Percentiles rank a stretch among this genome's conserved stretches.
Conservation (phyloP, 345 rosid species). For the Salix udensis region DNA sequence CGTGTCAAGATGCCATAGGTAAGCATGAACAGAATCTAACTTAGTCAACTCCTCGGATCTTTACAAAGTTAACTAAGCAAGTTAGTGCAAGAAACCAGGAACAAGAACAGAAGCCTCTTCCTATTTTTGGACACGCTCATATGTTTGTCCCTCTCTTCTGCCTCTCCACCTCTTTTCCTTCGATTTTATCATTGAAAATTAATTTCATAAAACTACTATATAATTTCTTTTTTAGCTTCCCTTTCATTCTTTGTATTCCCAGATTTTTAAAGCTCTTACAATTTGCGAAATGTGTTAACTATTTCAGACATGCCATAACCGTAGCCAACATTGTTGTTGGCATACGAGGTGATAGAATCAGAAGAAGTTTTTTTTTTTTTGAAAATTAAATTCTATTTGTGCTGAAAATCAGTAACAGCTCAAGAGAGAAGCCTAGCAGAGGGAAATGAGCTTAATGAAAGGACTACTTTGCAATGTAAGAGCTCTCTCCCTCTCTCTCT, state of each 20-base stretch:
- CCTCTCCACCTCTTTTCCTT: not conserved
- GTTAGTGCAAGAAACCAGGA: not conserved
- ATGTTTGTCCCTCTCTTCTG: constrained; percentile 1
- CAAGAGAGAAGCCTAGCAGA: not conserved
- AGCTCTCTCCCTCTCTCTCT: not conserved
- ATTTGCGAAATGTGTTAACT: not conserved
- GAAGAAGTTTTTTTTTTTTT: not conserved
- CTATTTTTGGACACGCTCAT: constrained; percentile 15
- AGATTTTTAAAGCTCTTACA: not conserved
- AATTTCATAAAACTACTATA: not conserved
- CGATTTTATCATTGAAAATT: not conserved
- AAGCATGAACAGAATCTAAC: constrained; percentile 1
- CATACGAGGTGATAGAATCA: not conserved
- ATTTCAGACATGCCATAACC: not conserved
- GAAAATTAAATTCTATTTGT: too few species aligned
- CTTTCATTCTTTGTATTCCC: not conserved
- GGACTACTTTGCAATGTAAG: not conserved
- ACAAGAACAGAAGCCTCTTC: not conserved
- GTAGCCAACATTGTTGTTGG: not conserved
- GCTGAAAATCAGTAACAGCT: too few species aligned
- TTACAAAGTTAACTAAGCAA: not conserved
- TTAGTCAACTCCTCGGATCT: constrained; percentile 32
- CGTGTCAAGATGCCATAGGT: constrained; percentile 23
- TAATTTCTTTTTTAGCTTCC: not conserved
- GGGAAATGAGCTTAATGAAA: not conserved